Conservation (phyloP, 345 rosid genomes). For the Salix koriyanagi region DNA sequence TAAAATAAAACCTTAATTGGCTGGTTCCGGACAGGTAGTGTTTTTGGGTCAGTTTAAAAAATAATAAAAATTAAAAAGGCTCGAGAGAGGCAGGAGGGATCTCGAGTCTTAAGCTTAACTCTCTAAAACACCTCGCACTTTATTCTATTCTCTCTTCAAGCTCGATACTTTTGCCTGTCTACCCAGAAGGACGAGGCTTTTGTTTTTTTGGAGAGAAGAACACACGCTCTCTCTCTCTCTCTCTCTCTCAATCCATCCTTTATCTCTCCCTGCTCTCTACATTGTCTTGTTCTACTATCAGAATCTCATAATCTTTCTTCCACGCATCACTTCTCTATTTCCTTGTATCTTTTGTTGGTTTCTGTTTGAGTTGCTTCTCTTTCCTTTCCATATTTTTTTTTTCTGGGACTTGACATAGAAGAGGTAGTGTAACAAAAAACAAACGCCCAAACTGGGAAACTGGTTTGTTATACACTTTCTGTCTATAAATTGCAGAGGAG, state of each 20-base stretch:
- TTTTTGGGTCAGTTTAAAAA: background rate
- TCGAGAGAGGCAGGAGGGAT: slow-evolving; percentile 2
- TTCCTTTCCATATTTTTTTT: slow-evolving; percentile 10
- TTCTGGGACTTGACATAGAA: slow-evolving; percentile 11
- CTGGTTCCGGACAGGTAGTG: slow-evolving; percentile 27
- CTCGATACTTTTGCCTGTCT: slow-evolving; percentile 45
- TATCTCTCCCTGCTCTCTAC: slow-evolving; percentile 15
- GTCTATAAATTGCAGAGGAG: slow-evolving; percentile 26
- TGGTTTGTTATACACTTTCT: slow-evolving; percentile 22
- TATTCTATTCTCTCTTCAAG: slow-evolving; percentile 51
- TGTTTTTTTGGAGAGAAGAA: slow-evolving; percentile 1
- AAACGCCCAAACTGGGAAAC: slow-evolving; percentile 2
- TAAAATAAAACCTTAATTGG: background rate
- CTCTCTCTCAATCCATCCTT: background rate
- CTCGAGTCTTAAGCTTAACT: slow-evolving; percentile 23
- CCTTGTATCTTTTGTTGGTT: slow-evolving; percentile 3
- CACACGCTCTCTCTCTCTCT: slow-evolving; percentile 21
- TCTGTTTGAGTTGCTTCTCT: slow-evolving; percentile 21
- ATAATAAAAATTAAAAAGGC: slow-evolving; percentile 7
- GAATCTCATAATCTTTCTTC: slow-evolving; percentile 43
- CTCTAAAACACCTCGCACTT: slow-evolving; percentile 21
- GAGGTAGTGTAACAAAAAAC: slow-evolving; percentile 8
- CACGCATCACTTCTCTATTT: slow-evolving; percentile 28
- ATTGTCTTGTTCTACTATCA: slow-evolving; percentile 52
- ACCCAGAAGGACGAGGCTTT: slow-evolving; percentile 35